Conservation (phyloP, 257 asterid genomes). For the Capsicum rhomboideum region DNA sequence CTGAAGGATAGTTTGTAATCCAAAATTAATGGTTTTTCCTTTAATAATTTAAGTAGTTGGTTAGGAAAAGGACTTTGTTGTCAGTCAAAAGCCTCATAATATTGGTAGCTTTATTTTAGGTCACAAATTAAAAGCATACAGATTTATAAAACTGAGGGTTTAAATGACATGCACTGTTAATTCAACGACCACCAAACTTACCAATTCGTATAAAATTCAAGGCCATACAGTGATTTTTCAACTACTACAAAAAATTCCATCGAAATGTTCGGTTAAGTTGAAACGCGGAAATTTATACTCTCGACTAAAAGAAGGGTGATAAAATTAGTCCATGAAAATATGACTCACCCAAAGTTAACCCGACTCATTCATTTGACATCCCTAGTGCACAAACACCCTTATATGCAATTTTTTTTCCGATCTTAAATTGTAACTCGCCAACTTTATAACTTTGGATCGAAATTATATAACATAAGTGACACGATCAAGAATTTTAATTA, state of each 20-base stretch:
- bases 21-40: background rate
- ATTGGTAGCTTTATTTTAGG: background rate
- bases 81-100: background rate
- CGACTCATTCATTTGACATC: background rate
- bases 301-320: background rate
- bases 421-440: background rate
- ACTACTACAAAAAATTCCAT: background rate
- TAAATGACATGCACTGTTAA: background rate
- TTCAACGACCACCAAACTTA: background rate
- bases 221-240: background rate
- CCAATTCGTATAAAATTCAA: background rate
- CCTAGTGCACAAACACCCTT: background rate
- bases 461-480: background rate
- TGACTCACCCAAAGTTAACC: accelerated
- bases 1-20: background rate
- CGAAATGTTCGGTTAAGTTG: background rate
- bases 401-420: background rate
- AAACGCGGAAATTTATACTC: background rate
- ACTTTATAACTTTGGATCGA: background rate
- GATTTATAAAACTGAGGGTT: background rate
- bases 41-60: background rate
- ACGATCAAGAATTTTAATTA: background rate
- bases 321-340: background rate
- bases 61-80: background rate
- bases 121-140: background rate